Evolutionary conservation across 2,329 filamentous ascomycete genomes (phyloP).

Genomic region (Fusarium redolens): DNA sequence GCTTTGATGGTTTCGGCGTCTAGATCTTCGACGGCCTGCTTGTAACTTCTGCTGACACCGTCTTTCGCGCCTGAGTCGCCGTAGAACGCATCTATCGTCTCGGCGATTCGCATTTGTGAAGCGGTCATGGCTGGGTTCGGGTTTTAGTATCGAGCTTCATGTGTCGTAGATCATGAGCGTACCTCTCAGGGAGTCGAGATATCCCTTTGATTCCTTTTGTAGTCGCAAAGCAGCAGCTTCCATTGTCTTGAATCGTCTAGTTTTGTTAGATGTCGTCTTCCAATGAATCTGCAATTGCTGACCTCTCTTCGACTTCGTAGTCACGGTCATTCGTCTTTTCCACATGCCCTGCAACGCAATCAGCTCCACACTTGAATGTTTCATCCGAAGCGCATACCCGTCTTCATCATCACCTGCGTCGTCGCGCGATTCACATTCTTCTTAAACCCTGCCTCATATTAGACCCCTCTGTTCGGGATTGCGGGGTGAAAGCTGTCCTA

Average conservation of each 20-base stretch:
- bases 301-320: conserved; percentile 97
- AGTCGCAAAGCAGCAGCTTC: conserved; percentile 91
- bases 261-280: conserved; percentile 35
- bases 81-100: conserved; percentile 99
- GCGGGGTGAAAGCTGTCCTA: conserved; percentile 52
- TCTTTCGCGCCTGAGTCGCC: conserved; percentile 95
- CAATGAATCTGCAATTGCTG: conserved; percentile 29
- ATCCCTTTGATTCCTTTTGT: conserved; percentile 98
- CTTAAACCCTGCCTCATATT: conserved; percentile 61
- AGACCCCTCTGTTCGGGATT: conserved; percentile 45
- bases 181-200: conserved; percentile 95
- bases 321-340: conserved; percentile 99
- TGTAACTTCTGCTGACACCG: conserved; percentile 96
- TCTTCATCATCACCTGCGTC: conserved; percentile 99
- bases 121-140: conserved; percentile 88
- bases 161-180: not conserved
- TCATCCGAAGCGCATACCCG: conserved; percentile 64
- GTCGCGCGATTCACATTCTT: conserved; percentile 99
- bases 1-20: conserved; percentile 99
- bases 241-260: conserved; percentile 95
- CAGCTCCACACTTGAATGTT: conserved; percentile 1
- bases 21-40: conserved; percentile 96
- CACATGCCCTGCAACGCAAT: conserved; percentile 76
- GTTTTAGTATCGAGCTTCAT: conserved; percentile 19
- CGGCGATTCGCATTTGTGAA: conserved; percentile 98